Evolutionary conservation across 108 stramenopile species (phyloP).

Genomic region (Fistulifera pelliculosa): DNA sequence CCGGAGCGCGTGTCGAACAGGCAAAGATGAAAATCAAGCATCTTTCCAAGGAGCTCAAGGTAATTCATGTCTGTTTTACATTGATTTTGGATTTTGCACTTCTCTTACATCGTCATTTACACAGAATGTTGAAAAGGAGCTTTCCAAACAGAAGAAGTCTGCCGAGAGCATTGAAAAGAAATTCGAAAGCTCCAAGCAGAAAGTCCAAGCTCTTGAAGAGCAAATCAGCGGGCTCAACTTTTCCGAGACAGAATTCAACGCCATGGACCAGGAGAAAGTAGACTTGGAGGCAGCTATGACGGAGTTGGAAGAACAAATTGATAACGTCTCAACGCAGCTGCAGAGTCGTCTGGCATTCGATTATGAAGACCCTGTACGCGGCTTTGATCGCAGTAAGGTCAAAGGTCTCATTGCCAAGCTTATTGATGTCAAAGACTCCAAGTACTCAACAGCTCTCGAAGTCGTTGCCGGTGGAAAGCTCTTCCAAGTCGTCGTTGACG

Average conservation of each 20-base stretch:
- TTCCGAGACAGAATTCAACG: constrained; percentile 44
- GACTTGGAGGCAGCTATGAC: constrained; percentile 45
- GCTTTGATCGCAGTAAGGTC: constrained; percentile 90
- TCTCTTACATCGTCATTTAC: background rate
- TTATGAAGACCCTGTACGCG: constrained; percentile 84
- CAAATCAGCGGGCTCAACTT: constrained; percentile 42
- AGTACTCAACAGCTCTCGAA: constrained; percentile 91
- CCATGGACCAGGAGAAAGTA: constrained; percentile 59
- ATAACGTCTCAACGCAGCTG: constrained; percentile 75
- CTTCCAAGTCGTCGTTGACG: constrained; percentile 96
- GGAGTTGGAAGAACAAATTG: constrained; percentile 49
- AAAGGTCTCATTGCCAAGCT: constrained; percentile 93
- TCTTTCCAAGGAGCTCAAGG: constrained; percentile 61
- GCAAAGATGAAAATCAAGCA: constrained; percentile 87
- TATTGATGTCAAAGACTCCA: constrained; percentile 64
- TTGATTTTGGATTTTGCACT: background rate
- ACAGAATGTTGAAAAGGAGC: constrained; percentile 74
- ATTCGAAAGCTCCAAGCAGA: constrained; percentile 34
- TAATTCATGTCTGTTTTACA: constrained; percentile 27
- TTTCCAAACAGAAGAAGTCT: constrained; percentile 74
- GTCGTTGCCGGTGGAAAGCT: constrained; percentile 93
- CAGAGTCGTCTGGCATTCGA: constrained; percentile 85
- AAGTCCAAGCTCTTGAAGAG: constrained; percentile 33
- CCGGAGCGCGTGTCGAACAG: constrained; percentile 84
- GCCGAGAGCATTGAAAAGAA: constrained; percentile 50